Evolutionary conservation across 768 basidiomycete genomes (phyloP).

Genomic region (Termitomyces sp.): DNA sequence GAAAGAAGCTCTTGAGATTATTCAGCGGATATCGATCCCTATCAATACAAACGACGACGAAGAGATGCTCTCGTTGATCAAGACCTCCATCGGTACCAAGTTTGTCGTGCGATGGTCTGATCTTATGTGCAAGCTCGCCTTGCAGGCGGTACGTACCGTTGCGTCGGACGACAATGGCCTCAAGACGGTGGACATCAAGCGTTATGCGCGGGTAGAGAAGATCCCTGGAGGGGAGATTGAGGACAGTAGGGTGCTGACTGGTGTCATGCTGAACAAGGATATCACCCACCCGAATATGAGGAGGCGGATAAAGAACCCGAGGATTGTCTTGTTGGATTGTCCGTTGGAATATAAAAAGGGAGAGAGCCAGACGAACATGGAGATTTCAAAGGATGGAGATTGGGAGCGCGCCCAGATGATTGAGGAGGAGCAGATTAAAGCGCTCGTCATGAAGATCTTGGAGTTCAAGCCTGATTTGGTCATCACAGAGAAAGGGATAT

Average conservation of each 20-base stretch:
- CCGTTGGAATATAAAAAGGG: slow-evolving; percentile 99
- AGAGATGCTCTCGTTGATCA: slow-evolving; percentile 95
- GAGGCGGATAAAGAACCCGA: slow-evolving; percentile 80
- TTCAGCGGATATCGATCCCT: slow-evolving; percentile 82
- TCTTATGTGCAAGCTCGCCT: slow-evolving; percentile 93
- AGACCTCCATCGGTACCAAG: slow-evolving; percentile 97
- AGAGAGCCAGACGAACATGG: slow-evolving; percentile 97
- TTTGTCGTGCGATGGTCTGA: slow-evolving; percentile 96
- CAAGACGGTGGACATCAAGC: slow-evolving; percentile 95
- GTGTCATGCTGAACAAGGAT: slow-evolving; percentile 98
- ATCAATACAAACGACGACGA: slow-evolving; percentile 82
- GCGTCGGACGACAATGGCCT: slow-evolving; percentile 68
- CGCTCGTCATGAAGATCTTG: slow-evolving; percentile 74
- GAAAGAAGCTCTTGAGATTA: slow-evolving; percentile 84
- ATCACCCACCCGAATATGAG: slow-evolving; percentile 98
- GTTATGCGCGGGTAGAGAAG: slow-evolving; percentile 97
- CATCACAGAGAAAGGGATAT: slow-evolving; percentile 97
- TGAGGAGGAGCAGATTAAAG: slow-evolving; percentile 95
- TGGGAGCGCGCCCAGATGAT: slow-evolving; percentile 91
- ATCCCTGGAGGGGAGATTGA: slow-evolving; percentile 98
- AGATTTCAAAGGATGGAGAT: slow-evolving; percentile 90
- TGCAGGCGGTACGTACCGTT: slow-evolving; percentile 89
- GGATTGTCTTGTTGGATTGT: slow-evolving; percentile 88
- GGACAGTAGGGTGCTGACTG: slow-evolving; percentile 77
- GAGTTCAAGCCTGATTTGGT: slow-evolving; percentile 95